These are phyloP conservation scores for Brassica nigra DNA, from an alignment of 345 rosid genomes.

Conservation along the genomic window DNA sequence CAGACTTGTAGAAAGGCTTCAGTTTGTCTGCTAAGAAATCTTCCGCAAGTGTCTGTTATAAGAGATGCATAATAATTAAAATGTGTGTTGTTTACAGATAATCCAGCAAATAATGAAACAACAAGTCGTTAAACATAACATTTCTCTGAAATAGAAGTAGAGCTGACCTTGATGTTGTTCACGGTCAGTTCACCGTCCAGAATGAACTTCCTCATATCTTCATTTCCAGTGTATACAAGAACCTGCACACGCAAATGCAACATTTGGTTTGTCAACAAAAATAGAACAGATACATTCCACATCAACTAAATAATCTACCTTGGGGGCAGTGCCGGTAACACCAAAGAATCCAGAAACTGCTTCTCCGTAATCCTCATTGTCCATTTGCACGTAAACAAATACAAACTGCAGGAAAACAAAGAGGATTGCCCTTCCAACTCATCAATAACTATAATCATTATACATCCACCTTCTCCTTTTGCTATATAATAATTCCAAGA, in stretches of 20 bases:
- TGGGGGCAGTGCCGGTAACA: conserved; percentile 66
- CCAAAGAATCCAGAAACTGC: conserved; percentile 94
- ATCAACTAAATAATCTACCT: conserved; percentile 42
- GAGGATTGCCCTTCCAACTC: conserved; percentile 5
- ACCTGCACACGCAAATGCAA: conserved; percentile 44
- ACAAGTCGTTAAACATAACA: background rate
- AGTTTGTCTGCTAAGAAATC: conserved; percentile 81
- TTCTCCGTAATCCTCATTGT: conserved; percentile 85
- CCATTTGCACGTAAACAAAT: conserved; percentile 84
- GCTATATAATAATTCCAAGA: background rate
- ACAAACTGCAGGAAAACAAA: conserved; percentile 61
- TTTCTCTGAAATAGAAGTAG: conserved; percentile 1
- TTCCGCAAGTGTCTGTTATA: conserved; percentile 63
- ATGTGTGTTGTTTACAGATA: conserved; percentile 1
- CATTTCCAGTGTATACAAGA: conserved; percentile 88
- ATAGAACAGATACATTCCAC: conserved; percentile 8
- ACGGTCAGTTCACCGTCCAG: conserved; percentile 70
- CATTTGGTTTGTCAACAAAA: background rate
- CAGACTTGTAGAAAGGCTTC: conserved; percentile 94
- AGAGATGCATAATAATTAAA: background rate
- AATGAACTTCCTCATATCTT: conserved; percentile 73
- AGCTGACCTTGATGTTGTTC: conserved; percentile 72
- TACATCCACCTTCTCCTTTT: conserved; percentile 2
- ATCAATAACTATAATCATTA: conserved; percentile 18
- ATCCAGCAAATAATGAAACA: background rate